Base-by-base conservation (phyloP, 2,329 filamentous ascomycete genomes). In the Exserohilum turcica region DNA sequence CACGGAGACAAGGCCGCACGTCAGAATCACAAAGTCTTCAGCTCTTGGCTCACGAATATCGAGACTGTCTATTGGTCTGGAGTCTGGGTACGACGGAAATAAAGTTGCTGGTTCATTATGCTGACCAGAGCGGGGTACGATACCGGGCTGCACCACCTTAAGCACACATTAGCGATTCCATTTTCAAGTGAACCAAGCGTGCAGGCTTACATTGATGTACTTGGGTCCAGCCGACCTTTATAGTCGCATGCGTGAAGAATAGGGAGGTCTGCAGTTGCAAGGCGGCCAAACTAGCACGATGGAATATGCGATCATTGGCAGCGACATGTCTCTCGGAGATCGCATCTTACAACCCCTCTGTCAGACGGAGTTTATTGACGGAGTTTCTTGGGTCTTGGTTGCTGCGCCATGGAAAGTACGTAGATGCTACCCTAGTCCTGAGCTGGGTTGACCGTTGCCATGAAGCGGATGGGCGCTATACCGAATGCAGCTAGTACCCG, bases 11-110 rank as follows among this genome's bases (percentile, higher is more conserved):
- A 48, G 28, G 15, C 49, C 32, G 29, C 43, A 31, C 43, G 38
- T 42, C 46, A 52, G 39, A 33, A 43, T 40, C 43, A 49, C 35
- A 28, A 48, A 36, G 39, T 10, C 19, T 24, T n/a, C 24, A 21
- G 39, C 38, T 35, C 28, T 29, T 21, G 39, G 51, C 51, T 18
- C 39, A 46, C 54, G 43, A 54, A 51, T 43, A 45, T 33, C 51
- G 39, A 54, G 29, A 27, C 37, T 33, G 51, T 27, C 43, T 36
- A 27, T 37, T 29, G 35, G 43, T 33, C 36, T 44, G 27, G 38
- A 27, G 43, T 31, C 15, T 43, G 27, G 31, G 18, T 50, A 45
- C 43, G 51, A 43, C 29, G 32, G 45, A 44, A 40, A 46, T 3
- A 47, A 42, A 24, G 21, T 33, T 43, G 6, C 44, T 35, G 38